Percentiles rank a stretch among this genome's conserved stretches.
phyloP scores from a whole-genome alignment of 2,329 filamentous ascomycete genomes.

The Cytospora chrysosperma region DNA sequence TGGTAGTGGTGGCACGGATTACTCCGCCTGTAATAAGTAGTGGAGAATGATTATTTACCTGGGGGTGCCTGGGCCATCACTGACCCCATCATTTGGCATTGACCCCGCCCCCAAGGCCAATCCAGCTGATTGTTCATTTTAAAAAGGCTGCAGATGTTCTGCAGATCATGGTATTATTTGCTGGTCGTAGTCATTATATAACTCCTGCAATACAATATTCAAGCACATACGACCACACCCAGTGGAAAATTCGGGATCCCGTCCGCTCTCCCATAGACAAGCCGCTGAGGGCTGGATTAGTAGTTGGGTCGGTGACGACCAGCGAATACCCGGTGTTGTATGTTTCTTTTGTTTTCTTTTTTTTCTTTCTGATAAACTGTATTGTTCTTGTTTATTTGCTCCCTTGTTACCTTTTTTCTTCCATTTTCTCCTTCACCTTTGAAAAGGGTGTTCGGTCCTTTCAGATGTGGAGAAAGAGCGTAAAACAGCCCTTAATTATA shows the following conservation, averaged over 20 bases:
- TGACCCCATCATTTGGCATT: too few relatives aligned
- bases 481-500: too few relatives aligned
- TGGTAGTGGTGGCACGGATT: too few relatives aligned
- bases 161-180: neutral
- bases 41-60: too few relatives aligned
- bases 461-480: too few relatives aligned
- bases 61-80: neutral
- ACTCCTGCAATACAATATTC: neutral
- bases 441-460: too few relatives aligned
- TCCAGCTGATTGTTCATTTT: neutral
- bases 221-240: neutral
- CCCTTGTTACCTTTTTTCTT: too few relatives aligned
- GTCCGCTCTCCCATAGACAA: neutral
- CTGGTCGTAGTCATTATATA: neutral
- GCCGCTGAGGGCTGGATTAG: neutral
- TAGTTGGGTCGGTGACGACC: neutral
- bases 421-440: too few relatives aligned
- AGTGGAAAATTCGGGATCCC: neutral
- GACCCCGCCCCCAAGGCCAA: too few relatives aligned
- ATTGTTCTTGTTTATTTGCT: too few relatives aligned
- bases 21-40: too few relatives aligned
- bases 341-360: slow-evolving; percentile 16
- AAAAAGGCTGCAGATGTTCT: neutral
- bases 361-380: neutral
- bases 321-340: slow-evolving; percentile 1